A percentile compares a stretch with the other conserved stretches of the same genome.
phyloP scores from a whole-genome alignment of 2,329 filamentous ascomycete genomes.

The Aspergillus eucalypticola region DNA sequence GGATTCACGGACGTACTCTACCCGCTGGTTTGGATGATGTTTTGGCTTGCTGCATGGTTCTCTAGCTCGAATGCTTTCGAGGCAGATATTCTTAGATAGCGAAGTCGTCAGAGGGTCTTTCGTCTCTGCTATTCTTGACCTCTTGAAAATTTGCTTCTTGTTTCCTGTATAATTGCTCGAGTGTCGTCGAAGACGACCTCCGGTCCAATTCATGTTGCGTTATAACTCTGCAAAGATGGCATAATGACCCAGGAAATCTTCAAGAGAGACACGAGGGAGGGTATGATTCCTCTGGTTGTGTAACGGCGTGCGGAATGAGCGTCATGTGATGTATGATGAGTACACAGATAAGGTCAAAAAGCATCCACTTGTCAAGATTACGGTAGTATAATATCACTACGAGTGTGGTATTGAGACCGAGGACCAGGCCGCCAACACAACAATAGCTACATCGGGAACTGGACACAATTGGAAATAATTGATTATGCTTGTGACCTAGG shows the following conservation, averaged over 20 bases:
- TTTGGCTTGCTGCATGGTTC: not conserved
- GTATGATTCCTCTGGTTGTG: not conserved
- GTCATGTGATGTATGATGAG: not conserved
- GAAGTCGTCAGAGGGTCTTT: constrained; percentile 17
- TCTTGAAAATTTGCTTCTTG: constrained; percentile 39
- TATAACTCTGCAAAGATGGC: not conserved
- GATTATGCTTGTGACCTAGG: no score
- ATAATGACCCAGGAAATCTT: not conserved
- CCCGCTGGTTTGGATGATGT: not conserved
- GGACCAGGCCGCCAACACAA: no score
- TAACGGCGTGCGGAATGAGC: not conserved
- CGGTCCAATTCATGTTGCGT: constrained; percentile 47
- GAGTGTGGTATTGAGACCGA: no score
- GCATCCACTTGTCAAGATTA: no score
- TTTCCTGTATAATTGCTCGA: constrained; percentile 31
- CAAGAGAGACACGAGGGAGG: not conserved
- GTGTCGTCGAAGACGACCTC: constrained; percentile 44
- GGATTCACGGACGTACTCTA: not conserved
- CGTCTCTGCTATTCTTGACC: constrained; percentile 22
- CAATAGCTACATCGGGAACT: no score
- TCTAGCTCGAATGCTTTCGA: not conserved
- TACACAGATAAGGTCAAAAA: not conserved
- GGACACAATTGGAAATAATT: no score
- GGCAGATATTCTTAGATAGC: constrained; percentile 14
- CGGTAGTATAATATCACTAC: no score